Evolutionary conservation across 2,329 filamentous ascomycete species (phyloP), one percentile per base, ranked within the genome.

Genomic region (Verticillium klebahnii): DNA sequence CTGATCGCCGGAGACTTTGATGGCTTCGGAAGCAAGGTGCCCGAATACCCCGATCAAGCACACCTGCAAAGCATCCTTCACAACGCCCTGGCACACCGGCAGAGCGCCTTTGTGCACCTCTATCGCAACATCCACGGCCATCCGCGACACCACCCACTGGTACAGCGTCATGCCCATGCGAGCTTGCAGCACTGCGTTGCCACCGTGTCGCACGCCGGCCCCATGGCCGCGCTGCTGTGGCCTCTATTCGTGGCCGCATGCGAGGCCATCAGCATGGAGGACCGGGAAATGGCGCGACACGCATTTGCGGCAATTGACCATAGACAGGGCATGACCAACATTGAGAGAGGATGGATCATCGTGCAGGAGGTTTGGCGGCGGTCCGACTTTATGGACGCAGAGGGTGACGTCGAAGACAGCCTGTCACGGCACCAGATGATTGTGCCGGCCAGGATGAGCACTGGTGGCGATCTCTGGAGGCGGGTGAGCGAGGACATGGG

Each of bases 271-370:
- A 76, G 70, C 17, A 67, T 71, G 1, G 75, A 74, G 9, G 85
- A 89, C 68, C 75, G 85, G 17, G 75, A 75, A 6, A 72, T 85
- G 19, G 84, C 85, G 4, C 71, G 77, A 31, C 74, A 75, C 60
- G 76, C 83, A 0, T 88, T 89, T 67, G 70, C 72, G 5, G 81
- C 80, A 5, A 77, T 87, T 9, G 81, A 83, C 62, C 78, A 75
- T 60, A 74, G 85, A 19, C 87, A 89, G 70, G 85, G 86, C 23
- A 89, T 89, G 86, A 81, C 80, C 19, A 89, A 89, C 67, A 88
- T 89, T 62, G 80, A 80, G 64, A 78, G 84, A 63, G 82, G 85
- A 3, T 87, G 85, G 83, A 78, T 78, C 14, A 83, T 89, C 39
- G 81, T 87, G 3, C 78, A 83, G 66, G 85, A 88, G 69, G 82